Evolutionary conservation across 2,329 filamentous ascomycete species (phyloP).

Genomic region (Knufia petricola): DNA sequence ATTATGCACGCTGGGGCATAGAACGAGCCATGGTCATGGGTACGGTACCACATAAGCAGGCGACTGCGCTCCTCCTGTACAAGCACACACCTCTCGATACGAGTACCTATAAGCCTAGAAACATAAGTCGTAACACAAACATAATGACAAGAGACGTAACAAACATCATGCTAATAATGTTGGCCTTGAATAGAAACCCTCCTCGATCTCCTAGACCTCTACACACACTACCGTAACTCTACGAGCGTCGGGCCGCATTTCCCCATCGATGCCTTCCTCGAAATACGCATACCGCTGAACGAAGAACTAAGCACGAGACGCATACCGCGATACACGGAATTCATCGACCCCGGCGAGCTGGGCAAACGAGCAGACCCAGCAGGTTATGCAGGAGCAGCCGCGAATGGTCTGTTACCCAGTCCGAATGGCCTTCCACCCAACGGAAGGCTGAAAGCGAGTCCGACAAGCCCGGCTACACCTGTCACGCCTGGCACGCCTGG

Average conservation of each 20-base stretch:
- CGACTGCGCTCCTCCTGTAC: slow-evolving; percentile 6
- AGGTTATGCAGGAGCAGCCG: neutral
- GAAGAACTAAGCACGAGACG: slow-evolving; percentile 59
- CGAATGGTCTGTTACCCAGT: slow-evolving; percentile 6
- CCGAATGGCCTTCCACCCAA: slow-evolving; percentile 11
- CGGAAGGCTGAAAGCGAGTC: slow-evolving; percentile 9
- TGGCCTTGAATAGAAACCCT: slow-evolving; percentile 56
- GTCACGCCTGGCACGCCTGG: slow-evolving; percentile 15
- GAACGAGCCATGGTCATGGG: slow-evolving; percentile 40
- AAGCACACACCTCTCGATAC: slow-evolving; percentile 6
- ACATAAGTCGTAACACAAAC: slow-evolving; percentile 5
- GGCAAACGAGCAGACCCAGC: slow-evolving; percentile 25
- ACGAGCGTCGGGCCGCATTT: slow-evolving; percentile 66
- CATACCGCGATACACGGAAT: slow-evolving; percentile 54
- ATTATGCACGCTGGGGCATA: slow-evolving; percentile 42
- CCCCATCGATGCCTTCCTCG: slow-evolving; percentile 69
- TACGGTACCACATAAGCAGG: slow-evolving; percentile 21
- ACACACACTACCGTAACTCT: slow-evolving; percentile 68
- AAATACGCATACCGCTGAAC: slow-evolving; percentile 78
- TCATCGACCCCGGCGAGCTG: slow-evolving; percentile 30
- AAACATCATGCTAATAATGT: slow-evolving; percentile 10
- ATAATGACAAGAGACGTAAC: slow-evolving; percentile 6
- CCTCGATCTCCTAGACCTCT: slow-evolving; percentile 83
- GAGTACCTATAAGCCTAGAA: neutral
- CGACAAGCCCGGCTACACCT: slow-evolving; percentile 8